Evolutionary conservation across 331 rosid genomes (phyloP), one percentile per base, ranked within the genome.

Genomic region (Arachis monticola): DNA sequence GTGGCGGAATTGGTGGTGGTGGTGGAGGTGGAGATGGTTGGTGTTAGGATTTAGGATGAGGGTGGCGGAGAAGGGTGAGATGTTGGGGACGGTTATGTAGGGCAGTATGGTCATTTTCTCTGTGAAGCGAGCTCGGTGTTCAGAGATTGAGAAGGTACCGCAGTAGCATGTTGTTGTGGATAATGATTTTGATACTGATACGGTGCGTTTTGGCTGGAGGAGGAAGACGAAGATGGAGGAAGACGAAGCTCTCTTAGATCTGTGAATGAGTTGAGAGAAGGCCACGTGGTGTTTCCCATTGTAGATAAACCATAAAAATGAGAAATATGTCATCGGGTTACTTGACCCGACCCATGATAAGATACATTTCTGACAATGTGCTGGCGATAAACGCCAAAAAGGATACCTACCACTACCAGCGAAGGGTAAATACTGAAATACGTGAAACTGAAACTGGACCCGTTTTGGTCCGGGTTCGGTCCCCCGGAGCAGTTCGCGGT

Each of bases 21-120:
- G 79, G 42, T 75, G 77, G 48, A 73, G 77, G 81, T 82, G 61
- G 79, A 81, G 77, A 1, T 72, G 82, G 84, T 17, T 53, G 47
- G 76, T 79, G 41, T 68, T 60, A 64, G 46, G 79, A 42, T 75
- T 75, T 44, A 73, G 77, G 81, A 78, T 82, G 48, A 89, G 17
- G 14, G 83, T 35, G n/a, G 90, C 10, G 5, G 84, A 38, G 22
- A 82, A 67, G 27, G 82, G 77, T 2, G 88, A 83, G 17, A 83
- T 81, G 52, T 79, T 80, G 65, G 91, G 82, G 0, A 87, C 71
- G 35, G 80, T 84, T 61, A 89, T 81, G 22, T 91, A 69, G 47
- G 87, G 80, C 46, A 85, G 81, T 69, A 86, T 73, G 67, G 82
- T 73, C 97, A 93, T 91, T 78, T 73, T 35, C 5, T 79, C 9